These are phyloP conservation scores for Candida maris DNA, from an alignment of 805 yeast species.

Conservation along the genomic window DNA sequence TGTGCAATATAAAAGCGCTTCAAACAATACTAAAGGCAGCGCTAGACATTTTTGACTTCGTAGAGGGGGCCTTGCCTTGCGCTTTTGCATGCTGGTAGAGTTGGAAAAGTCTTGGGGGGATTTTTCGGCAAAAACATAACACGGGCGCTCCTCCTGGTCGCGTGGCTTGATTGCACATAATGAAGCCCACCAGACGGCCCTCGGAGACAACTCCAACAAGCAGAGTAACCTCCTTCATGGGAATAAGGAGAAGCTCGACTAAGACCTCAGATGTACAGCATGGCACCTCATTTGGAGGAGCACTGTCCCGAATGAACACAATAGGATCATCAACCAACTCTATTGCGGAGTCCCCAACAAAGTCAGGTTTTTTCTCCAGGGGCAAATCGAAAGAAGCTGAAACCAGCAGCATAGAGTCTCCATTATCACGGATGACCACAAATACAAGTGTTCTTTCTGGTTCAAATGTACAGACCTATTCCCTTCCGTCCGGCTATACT, in stretches of 20 bases:
- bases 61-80: no score
- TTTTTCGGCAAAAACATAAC: neutral
- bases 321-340: slow-evolving; percentile 12
- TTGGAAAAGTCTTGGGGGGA: neutral
- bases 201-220: slow-evolving; percentile 15
- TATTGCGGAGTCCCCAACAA: slow-evolving; percentile 21
- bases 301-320: slow-evolving; percentile 19
- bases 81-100: no score
- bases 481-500: slow-evolving; percentile 27
- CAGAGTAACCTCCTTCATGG: slow-evolving; percentile 22
- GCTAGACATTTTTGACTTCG: no score
- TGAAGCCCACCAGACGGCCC: slow-evolving; percentile 17
- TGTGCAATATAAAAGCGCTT: no score
- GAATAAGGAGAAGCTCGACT: slow-evolving; percentile 18
- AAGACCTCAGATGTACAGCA: slow-evolving; percentile 5
- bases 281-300: slow-evolving; percentile 3
- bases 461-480: slow-evolving; percentile 17
- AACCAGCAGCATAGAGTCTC: slow-evolving; percentile 22
- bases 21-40: no score
- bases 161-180: slow-evolving; percentile 2
- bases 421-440: slow-evolving; percentile 27
- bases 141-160: neutral
- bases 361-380: slow-evolving; percentile 19
- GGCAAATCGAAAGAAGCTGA: slow-evolving; percentile 13
- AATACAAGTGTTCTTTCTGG: slow-evolving; percentile 18